Base-by-base conservation (phyloP, 2,329 filamentous ascomycete genomes). In the Aspergillus glaucus region DNA sequence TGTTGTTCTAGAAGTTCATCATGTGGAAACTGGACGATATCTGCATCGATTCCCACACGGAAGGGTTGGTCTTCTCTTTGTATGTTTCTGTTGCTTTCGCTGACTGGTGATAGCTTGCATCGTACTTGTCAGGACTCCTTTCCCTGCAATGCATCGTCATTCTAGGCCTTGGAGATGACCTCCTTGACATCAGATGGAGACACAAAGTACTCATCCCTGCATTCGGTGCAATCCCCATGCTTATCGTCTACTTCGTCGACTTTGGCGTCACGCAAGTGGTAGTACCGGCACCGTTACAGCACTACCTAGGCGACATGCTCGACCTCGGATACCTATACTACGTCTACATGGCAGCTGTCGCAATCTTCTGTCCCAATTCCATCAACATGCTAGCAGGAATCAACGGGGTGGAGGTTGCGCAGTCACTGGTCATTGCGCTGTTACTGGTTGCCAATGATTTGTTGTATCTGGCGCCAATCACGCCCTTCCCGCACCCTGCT, bases 311-410 rank as follows among this genome's bases (percentile, higher is more conserved):
- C 28, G 82, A 88, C 58, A 80, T 96, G 44, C 79, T 97, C 65
- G 84, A 97, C 66, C 81, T 97, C 6, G 86, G 86, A 28, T 71
- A 81, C 66, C 74, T 88, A 49, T 98, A 98, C 79, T 98, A 98
- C 73, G 75, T 85, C 63, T 98, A 97, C 78, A 98, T 98, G 93
- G 88, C 89, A 46, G 86, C 87, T 49, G 81, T 98, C 58, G 88
- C 92, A 65, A 98, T 98, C 69, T 98, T 98, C 75, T 95, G 90
- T 59, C 91, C 93, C 6, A 97, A 98, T 74, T 90, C 89, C 69
- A 98, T 98, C 80, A 98, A 98, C 76, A 98, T 98, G 73, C 77
- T 98, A n/a, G 93, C 93, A 0, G 93, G 93, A n/a, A 88, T 98
- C 70, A 98, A 98, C 69, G 93, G 93, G 48, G 93, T 98, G 66